These are phyloP conservation scores for Saccharomycopsis sp. DNA, from an alignment of 805 yeast genomes.

Conservation along the genomic window DNA sequence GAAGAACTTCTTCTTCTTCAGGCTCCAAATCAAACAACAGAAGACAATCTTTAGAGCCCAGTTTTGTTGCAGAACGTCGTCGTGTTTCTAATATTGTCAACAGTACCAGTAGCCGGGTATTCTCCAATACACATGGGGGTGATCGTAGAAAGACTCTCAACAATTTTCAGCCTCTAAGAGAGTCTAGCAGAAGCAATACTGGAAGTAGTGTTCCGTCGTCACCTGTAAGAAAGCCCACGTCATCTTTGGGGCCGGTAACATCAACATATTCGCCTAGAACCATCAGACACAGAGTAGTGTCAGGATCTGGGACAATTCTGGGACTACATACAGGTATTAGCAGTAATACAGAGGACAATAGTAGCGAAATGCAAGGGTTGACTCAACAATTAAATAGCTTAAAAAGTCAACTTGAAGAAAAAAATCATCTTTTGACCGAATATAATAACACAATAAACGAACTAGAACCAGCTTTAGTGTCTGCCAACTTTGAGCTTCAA, in stretches of 20 bases:
- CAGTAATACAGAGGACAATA: background rate
- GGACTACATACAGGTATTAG: too few species aligned
- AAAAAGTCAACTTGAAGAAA: constrained; percentile 35
- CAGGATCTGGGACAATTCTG: background rate
- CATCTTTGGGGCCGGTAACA: background rate
- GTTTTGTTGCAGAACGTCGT: background rate
- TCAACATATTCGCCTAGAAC: background rate
- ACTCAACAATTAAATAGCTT: constrained; percentile 8
- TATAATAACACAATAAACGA: constrained; percentile 43
- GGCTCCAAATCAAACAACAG: background rate
- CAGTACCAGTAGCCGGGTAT: background rate
- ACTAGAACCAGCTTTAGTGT: constrained; percentile 40
- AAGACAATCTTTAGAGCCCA: constrained; percentile 1
- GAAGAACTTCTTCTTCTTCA: constrained; percentile 15
- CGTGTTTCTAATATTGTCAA: background rate
- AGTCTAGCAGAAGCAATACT: background rate
- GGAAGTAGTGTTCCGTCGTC: background rate
- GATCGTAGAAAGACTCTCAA: constrained; percentile 15
- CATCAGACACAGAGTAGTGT: background rate
- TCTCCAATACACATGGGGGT: constrained; percentile 6
- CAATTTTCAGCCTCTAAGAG: background rate
- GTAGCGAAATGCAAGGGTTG: constrained; percentile 11
- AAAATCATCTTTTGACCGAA: constrained; percentile 41
- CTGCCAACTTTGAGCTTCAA: constrained; percentile 38
- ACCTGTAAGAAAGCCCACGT: background rate